Evolutionary conservation across 2,329 filamentous ascomycete species (phyloP), one percentile per base, ranked within the genome.

Genomic region (Trichoderma semiorbis): DNA sequence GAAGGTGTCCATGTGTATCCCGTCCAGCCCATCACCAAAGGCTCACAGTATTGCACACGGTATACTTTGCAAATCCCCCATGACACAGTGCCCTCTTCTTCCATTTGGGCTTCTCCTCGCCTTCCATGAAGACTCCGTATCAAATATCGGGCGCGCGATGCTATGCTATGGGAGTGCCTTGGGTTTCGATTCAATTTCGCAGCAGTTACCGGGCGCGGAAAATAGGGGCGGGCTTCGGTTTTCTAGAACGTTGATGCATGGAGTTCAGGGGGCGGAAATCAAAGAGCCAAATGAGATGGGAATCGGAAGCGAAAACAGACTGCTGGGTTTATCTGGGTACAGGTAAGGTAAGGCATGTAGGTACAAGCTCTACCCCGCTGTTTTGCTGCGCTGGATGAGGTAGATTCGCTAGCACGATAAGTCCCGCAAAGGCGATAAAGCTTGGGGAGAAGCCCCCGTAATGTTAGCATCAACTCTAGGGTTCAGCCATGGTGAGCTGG

Each of bases 211-310:
- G 36, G n/a, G 26, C 12, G 66, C 63, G 21, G 43, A 26, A 28
- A 69, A 69, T 69, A 69, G 66, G 66, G 66, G 66, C 53, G 16
- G 55, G n/a, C 39, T 69, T 39, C 28, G 21, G 12, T 68, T 68
- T 61, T 69, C 57, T 53, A 62, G 66, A 69, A 62, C 36, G 39
- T 53, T 50, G 50, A 67, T 24, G 47, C 64, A 67, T 67, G 64
- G 32, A 53, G 66, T 24, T 69, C 57, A 69, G 66, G 66, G 64
- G 66, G 43, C 43, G 66, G 55, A 62, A 69, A 58, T 53, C 32
- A 50, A 32, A 61, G 30, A 30, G 36, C 55, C 26, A 69, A 69
- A 36, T 69, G 57, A 69, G 57, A 69, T 69, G 16, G 47, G 57
- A 69, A 47, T 69, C 39, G 57, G 39, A 69, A 69, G 66, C 66